Percentiles rank a stretch among this genome's conserved stretches.
Evolutionary conservation across 2,329 filamentous ascomycete genomes (phyloP).

Genomic region (Tolypocladium inflatum): DNA sequence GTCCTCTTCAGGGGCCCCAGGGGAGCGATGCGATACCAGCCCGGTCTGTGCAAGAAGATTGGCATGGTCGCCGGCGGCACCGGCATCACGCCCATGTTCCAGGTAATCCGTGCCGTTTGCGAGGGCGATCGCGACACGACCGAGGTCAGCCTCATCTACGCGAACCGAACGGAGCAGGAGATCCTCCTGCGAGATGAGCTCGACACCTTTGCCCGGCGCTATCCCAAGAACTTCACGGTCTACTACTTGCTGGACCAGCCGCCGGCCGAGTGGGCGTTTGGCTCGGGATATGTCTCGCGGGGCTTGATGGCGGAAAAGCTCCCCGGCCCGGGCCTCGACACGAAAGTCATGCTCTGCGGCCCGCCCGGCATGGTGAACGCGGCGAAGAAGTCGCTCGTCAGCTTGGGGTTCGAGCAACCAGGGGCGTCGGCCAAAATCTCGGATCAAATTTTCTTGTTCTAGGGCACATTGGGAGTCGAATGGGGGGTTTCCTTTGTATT

Average conservation of each 20-base stretch:
- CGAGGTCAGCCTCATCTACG: slow-evolving; percentile 47
- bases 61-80: slow-evolving; percentile 44
- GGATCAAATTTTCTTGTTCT: slow-evolving; percentile 48
- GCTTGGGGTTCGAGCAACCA: slow-evolving; percentile 41
- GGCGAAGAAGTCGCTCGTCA: slow-evolving; percentile 38
- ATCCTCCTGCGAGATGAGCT: slow-evolving; percentile 49
- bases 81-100: slow-evolving; percentile 27
- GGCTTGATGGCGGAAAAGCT: slow-evolving; percentile 39
- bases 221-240: slow-evolving; percentile 44
- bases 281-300: slow-evolving; percentile 39
- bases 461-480: background rate
- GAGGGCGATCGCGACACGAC: slow-evolving; percentile 51
- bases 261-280: slow-evolving; percentile 34
- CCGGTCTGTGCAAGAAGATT: slow-evolving; percentile 30
- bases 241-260: slow-evolving; percentile 44
- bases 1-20: slow-evolving; percentile 46
- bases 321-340: slow-evolving; percentile 32
- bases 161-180: slow-evolving; percentile 47
- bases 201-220: slow-evolving; percentile 39
- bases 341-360: slow-evolving; percentile 50
- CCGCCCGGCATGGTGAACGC: slow-evolving; percentile 52
- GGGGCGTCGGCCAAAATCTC: slow-evolving; percentile 39
- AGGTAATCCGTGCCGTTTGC: slow-evolving; percentile 54
- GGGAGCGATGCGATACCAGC: slow-evolving; percentile 43
- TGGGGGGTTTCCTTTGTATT: background rate